These are phyloP conservation scores for Paratinospora sagittata DNA, from an alignment of 164 flowering plant genomes.

Conservation along the genomic window DNA sequence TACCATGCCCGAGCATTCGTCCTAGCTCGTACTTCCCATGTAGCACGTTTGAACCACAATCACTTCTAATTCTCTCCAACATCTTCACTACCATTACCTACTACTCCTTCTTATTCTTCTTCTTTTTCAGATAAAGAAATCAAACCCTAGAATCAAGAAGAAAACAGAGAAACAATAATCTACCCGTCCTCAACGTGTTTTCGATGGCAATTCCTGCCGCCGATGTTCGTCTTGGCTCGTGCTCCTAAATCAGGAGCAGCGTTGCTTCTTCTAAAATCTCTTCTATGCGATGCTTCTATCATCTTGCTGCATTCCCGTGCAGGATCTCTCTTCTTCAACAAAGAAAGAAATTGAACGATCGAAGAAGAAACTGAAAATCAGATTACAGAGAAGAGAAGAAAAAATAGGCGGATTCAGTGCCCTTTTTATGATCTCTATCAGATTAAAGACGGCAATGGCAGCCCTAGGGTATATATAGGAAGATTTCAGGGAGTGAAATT, in stretches of 20 bases:
- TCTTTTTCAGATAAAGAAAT: background rate
- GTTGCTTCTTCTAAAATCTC: background rate
- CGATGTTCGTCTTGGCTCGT: slow-evolving; percentile 15
- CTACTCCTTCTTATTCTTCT: background rate
- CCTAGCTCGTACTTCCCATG: slow-evolving; percentile 34
- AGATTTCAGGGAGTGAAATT: background rate
- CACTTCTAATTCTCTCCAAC: background rate
- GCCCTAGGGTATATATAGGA: background rate
- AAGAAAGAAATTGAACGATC: too few relatives aligned
- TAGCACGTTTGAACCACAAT: slow-evolving; percentile 10
- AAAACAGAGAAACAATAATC: background rate
- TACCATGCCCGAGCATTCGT: slow-evolving; percentile 31
- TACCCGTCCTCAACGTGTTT: slow-evolving; percentile 74
- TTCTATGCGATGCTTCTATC: slow-evolving; percentile 21
- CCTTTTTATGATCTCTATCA: background rate
- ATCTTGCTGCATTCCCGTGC: slow-evolving; percentile 65
- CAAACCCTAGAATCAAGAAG: background rate
- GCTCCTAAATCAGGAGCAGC: slow-evolving; percentile 23
- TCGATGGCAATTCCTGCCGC: slow-evolving; percentile 55
- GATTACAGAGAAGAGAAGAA: background rate
- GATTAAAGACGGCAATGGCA: background rate
- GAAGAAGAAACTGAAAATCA: background rate
- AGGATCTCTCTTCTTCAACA: background rate
- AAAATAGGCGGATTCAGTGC: background rate
- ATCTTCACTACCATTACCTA: background rate